Percentiles rank a stretch among this genome's conserved stretches.
Conservation (phyloP, 352 stramenopile species). For the Phytophthora syringae region DNA sequence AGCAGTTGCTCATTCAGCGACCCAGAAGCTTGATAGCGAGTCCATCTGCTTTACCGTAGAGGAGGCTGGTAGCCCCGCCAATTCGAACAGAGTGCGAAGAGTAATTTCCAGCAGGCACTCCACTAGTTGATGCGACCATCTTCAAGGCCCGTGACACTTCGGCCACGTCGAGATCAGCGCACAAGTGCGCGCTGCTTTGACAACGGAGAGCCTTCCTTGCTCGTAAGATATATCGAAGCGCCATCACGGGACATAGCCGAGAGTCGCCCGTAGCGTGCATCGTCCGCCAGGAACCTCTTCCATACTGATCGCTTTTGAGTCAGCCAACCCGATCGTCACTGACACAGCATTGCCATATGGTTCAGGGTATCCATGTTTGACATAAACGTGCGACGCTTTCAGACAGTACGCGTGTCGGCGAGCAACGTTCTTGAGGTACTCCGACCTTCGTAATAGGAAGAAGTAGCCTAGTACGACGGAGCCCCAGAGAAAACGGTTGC, state of each 20-base stretch:
- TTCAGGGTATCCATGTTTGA: no score
- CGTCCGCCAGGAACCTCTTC: background rate
- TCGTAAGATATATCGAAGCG: background rate
- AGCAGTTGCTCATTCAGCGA: background rate
- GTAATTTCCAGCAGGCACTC: background rate
- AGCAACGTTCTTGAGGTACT: no score
- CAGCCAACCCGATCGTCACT: background rate
- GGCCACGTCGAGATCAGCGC: background rate
- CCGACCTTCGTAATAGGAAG: no score
- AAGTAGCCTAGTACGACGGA: no score
- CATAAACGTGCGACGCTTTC: no score
- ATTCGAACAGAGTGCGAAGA: background rate
- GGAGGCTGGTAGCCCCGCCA: background rate
- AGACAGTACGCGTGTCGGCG: no score
- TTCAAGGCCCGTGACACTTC: background rate
- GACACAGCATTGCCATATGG: no score
- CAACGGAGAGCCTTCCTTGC: background rate
- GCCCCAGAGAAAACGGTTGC: no score
- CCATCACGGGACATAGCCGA: background rate
- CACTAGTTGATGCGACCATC: background rate
- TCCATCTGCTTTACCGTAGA: background rate
- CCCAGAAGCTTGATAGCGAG: constrained; percentile 3
- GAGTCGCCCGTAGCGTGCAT: background rate
- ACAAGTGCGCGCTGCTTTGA: background rate
- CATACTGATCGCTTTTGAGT: background rate